Evolutionary conservation across 176 grass and related monocot species (phyloP), one percentile per base, ranked within the genome.

Genomic region (Rhynchospora tenuis): DNA sequence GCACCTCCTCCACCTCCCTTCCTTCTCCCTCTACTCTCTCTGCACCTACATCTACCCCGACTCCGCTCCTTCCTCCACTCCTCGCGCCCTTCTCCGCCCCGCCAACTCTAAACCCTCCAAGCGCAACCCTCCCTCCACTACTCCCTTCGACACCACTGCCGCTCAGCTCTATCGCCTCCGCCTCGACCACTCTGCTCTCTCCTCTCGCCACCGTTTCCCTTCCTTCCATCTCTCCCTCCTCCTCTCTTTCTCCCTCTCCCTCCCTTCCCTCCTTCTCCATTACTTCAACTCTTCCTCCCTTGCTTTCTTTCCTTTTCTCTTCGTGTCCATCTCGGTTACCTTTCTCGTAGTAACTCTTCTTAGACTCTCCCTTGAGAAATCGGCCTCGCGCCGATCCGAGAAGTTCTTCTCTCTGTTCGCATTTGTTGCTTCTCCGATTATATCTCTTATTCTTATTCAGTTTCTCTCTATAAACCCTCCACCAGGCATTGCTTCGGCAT

Each of bases 21-120:
- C 91, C 0, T 84, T 93, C 80, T 75, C 91, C 82, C 89, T 99
- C 59, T 85, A 89, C 75, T 63, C 92, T 46, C 84, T 99, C 81
- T 90, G 94, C 83, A 95, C 96, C 86, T 99, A 99, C 85, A 82
- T 95, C 91, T 91, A 95, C 88, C 96, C 93, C 6, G 93, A 99
- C 85, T 87, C 90, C 86, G 81, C 85, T 16, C 87, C 86, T 19
- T 89, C 88, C 80, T 56, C 88, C 77, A 60, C 88, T 62, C 81
- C 88, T 0, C 96, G 93, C 86, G 91, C 89, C 44, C 84, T 91
- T 62, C 89, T 95, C 89, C 90, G 88, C 64, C 88, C 93, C 20
- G 84, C 89, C 14, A 73, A 56, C 4, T 56, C 84, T 43, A 62
- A 81, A 0, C 73, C 86, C 13, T 45, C 88, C 50, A 91, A 91